Evolutionary conservation across 202 grass and related monocot genomes (phyloP), one percentile per base, ranked within the genome.

Genomic region (Hordeum pubiflorum): DNA sequence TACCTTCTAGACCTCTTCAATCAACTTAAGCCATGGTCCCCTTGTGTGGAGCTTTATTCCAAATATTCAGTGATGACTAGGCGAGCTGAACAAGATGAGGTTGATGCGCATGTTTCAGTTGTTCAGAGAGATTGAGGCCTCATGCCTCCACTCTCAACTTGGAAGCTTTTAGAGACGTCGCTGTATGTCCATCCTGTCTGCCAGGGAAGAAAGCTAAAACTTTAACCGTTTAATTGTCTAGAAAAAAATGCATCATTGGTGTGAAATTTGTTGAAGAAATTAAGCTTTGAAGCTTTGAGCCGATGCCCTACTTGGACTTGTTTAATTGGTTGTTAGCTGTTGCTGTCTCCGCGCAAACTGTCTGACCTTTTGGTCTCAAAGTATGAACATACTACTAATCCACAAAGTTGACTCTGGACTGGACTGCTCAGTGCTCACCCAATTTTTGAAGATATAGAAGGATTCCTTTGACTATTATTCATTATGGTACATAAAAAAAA

Each of bases 321-420:
- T 60, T 66, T 58, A 22, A 65, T 82, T 48, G 48, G 74, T 75
- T 34, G 81, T 44, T 86, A 46, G 27, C 11, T 43, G 79, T 79
- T 82, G 67, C 83, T 75, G 5, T 86, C 87, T 69, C 32, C 3
- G 38, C 50, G 11, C 67, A 59, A 67, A 78, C 72, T 60, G 12
- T 77, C 34, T 78, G 82, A 73, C 79, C 68, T 2, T 43, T 52
- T 20, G 5, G 56, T 43, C 36, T 36, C 26, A 37, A 87, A 43
- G 23, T 66, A 39, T 73, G 67, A 80, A 80, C 31, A 72, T 17
- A 22, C 81, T 7, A 23, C 32, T 12, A 38, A 61, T 7, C 13
- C 62, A 75, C 3, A 55, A 76, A 88, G 63, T 38, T 37, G 34
- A 81, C 63, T 57, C 63, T 57, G 33, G 26, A 58, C 46, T n/a